These are phyloP conservation scores for Sporothrix variecibatus DNA, from an alignment of 2,329 filamentous ascomycete species.

Conservation along the genomic window DNA sequence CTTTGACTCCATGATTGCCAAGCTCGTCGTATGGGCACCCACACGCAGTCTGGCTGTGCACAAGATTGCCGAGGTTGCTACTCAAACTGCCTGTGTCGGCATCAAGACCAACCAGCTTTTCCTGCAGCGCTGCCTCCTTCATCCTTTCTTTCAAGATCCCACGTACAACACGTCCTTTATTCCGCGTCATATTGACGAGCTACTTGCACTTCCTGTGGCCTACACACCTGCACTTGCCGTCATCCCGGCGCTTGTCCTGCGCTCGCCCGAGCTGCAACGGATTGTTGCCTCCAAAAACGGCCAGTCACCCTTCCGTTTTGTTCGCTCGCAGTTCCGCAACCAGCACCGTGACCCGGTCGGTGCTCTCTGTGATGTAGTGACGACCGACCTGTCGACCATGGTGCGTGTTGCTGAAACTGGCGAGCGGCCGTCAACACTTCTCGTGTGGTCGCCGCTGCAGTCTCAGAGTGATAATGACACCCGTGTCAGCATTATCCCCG, in stretches of 20 bases:
- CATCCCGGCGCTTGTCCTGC: constrained; percentile 23
- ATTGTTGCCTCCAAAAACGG: neutral
- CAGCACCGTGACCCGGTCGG: constrained; percentile 41
- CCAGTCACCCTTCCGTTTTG: neutral
- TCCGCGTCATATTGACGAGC: constrained; percentile 60
- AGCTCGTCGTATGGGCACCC: constrained; percentile 48
- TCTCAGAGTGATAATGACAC: neutral
- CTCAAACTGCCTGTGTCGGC: constrained; percentile 44
- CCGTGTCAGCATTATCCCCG: neutral
- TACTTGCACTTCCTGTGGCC: constrained; percentile 47
- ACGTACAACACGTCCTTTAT: constrained; percentile 72
- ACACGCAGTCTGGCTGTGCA: constrained; percentile 40
- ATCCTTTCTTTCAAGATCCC: constrained; percentile 59
- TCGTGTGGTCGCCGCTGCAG: neutral
- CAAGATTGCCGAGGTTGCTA: constrained; percentile 40
- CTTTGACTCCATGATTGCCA: constrained; percentile 51
- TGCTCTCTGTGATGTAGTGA: constrained; percentile 35
- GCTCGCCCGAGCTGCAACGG: neutral
- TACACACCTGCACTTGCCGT: constrained; percentile 40
- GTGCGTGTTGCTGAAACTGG: neutral
- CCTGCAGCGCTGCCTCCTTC: constrained; percentile 65
- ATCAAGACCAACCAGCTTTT: constrained; percentile 69
- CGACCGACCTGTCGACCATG: neutral
- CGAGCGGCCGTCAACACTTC: neutral
- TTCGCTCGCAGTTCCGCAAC: constrained; percentile 36